These are phyloP conservation scores for Pythium brassicae DNA, from an alignment of 352 stramenopile species.

Conservation along the genomic window DNA sequence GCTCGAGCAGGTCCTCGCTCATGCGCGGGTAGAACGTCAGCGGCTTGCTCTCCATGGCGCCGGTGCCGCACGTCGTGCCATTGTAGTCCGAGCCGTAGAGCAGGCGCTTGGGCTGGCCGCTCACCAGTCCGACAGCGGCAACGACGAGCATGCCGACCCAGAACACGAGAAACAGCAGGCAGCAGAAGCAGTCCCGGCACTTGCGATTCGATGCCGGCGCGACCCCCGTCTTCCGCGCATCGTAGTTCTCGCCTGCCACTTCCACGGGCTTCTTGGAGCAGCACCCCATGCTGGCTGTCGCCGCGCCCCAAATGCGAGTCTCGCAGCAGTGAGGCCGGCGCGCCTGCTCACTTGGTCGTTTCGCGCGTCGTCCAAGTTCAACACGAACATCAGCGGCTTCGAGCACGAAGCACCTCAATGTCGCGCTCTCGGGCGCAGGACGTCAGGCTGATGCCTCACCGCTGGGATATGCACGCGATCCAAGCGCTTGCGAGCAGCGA, in stretches of 20 bases:
- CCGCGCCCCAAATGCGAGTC: background rate
- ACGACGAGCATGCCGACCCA: conserved; percentile 74
- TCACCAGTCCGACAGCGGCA: conserved; percentile 43
- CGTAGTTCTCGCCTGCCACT: conserved; percentile 19
- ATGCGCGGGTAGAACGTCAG: conserved; percentile 79
- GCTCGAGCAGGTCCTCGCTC: conserved; percentile 66
- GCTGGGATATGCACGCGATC: conserved; percentile 59
- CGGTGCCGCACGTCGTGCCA: conserved; percentile 68
- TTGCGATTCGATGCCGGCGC: conserved; percentile 47
- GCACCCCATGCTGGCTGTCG: conserved; percentile 47
- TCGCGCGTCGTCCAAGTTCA: background rate
- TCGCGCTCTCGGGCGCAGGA: background rate
- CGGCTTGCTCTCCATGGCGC: conserved; percentile 14
- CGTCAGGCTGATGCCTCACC: conserved; percentile 31
- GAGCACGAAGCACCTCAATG: too few species aligned
- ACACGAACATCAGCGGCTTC: too few species aligned
- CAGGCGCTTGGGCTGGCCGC: conserved; percentile 62
- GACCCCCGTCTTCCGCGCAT: conserved; percentile 32
- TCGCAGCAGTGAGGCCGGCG: background rate
- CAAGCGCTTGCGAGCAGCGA: conserved; percentile 35
- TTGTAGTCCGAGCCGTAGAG: conserved; percentile 75
- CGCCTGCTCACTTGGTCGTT: background rate
- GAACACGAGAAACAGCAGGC: conserved; percentile 64
- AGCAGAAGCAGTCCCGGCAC: conserved; percentile 68
- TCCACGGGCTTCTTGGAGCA: conserved; percentile 53